phyloP scores from a whole-genome alignment of 345 rosid species.

The Bruguiera sexangula region DNA sequence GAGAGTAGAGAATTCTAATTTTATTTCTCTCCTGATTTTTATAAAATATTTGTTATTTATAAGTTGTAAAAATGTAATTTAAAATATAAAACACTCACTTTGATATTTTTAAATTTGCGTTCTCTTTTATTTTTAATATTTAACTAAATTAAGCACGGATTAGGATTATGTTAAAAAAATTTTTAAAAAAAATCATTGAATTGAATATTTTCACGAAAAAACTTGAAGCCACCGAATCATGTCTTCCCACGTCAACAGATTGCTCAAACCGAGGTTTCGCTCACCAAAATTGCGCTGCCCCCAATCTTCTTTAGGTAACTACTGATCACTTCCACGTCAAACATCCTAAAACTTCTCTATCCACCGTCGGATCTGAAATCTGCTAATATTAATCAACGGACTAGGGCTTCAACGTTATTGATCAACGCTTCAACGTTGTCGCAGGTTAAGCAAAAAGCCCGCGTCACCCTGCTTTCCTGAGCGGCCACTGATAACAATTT shows the following conservation, averaged over 20 bases:
- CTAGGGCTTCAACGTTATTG: neutral
- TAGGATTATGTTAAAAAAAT: too few relatives aligned
- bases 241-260: slow-evolving; percentile 10
- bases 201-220: neutral
- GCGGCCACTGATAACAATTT: slow-evolving; percentile 3
- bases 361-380: slow-evolving; percentile 19
- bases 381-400: neutral
- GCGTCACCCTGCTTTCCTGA: neutral
- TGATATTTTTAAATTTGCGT: too few relatives aligned
- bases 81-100: too few relatives aligned
- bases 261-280: slow-evolving; percentile 11
- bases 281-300: slow-evolving; percentile 12
- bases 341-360: neutral
- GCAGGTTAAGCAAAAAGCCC: neutral
- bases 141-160: too few relatives aligned
- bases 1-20: too few relatives aligned
- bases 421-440: neutral
- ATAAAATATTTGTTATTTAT: too few relatives aligned
- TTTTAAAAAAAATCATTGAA: neutral
- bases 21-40: too few relatives aligned
- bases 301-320: neutral
- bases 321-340: neutral
- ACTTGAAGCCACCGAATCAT: neutral
- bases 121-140: too few relatives aligned
- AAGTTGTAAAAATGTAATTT: too few relatives aligned